phyloP scores from a whole-genome alignment of 2,329 filamentous ascomycete genomes.

The Rhynchosporium graminicola region DNA sequence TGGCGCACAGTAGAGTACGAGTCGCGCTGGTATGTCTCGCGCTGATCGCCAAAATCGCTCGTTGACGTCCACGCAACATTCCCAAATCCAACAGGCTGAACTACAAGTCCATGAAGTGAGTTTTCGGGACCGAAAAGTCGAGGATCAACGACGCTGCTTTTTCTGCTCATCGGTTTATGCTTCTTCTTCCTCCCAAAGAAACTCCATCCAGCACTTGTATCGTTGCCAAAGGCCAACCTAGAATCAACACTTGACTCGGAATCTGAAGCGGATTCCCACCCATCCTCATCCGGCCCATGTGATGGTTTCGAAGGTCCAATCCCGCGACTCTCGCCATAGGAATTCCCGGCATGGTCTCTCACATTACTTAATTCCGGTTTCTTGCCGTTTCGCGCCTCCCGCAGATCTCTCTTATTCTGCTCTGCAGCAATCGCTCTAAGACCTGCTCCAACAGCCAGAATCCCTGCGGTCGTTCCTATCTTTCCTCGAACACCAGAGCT shows the following conservation, averaged over 20 bases:
- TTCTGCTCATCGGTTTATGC: slow-evolving; percentile 41
- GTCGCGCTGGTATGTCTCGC: slow-evolving; percentile 12
- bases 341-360: slow-evolving; percentile 19
- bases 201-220: slow-evolving; percentile 37
- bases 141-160: slow-evolving; percentile 57
- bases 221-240: slow-evolving; percentile 59
- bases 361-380: slow-evolving; percentile 24
- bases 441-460: slow-evolving; percentile 50
- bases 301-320: slow-evolving; percentile 38
- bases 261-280: slow-evolving; percentile 60
- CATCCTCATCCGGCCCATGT: slow-evolving; percentile 49
- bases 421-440: slow-evolving; percentile 49
- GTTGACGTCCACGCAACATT: slow-evolving; percentile 42
- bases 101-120: slow-evolving; percentile 58
- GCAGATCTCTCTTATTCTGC: slow-evolving; percentile 42
- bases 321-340: slow-evolving; percentile 30
- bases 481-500: slow-evolving; percentile 22
- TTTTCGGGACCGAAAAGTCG: slow-evolving; percentile 60
- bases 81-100: slow-evolving; percentile 57
- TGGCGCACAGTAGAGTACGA: slow-evolving; percentile 18
- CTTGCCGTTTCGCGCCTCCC: slow-evolving; percentile 36
- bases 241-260: slow-evolving; percentile 56
- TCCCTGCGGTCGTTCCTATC: slow-evolving; percentile 46
- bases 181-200: slow-evolving; percentile 40
- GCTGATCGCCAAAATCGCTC: slow-evolving; percentile 37